phyloP scores from a whole-genome alignment of 1,284 basidiomycete species.

The Leccinum subfulvum region DNA sequence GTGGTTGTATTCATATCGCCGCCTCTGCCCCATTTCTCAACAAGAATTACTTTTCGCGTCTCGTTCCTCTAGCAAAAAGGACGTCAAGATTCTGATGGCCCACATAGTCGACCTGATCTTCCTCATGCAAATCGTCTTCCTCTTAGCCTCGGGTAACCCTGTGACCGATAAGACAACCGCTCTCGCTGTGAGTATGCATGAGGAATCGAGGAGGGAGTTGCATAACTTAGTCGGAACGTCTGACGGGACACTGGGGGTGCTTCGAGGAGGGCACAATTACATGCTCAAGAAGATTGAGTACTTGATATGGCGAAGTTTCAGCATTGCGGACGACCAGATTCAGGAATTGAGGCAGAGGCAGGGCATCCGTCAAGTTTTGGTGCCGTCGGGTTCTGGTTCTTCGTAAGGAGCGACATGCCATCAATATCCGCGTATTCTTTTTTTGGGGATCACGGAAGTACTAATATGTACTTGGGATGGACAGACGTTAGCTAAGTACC shows the following conservation, averaged over 20 bases:
- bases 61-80: constrained; percentile 4
- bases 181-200: background rate
- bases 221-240: background rate
- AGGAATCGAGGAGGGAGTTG: background rate
- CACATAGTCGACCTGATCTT: constrained; percentile 26
- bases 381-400: background rate
- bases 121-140: constrained; percentile 21
- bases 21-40: background rate
- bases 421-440: background rate
- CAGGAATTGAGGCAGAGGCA: constrained; percentile 1
- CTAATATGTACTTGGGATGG: background rate
- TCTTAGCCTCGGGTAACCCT: too few relatives aligned
- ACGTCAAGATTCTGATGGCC: constrained; percentile 23
- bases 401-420: background rate
- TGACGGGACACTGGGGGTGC: background rate
- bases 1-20: background rate
- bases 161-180: too few relatives aligned
- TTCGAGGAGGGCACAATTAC: constrained; percentile 1
- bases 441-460: background rate
- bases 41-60: background rate
- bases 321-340: constrained; percentile 11
- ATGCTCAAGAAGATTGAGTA: constrained; percentile 16
- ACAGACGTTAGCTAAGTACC: too few relatives aligned
- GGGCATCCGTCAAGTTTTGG: background rate
- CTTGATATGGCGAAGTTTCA: constrained; percentile 13